Base-by-base conservation (phyloP, 805 yeast genomes). In the Zygosaccharomyces bailii region DNA sequence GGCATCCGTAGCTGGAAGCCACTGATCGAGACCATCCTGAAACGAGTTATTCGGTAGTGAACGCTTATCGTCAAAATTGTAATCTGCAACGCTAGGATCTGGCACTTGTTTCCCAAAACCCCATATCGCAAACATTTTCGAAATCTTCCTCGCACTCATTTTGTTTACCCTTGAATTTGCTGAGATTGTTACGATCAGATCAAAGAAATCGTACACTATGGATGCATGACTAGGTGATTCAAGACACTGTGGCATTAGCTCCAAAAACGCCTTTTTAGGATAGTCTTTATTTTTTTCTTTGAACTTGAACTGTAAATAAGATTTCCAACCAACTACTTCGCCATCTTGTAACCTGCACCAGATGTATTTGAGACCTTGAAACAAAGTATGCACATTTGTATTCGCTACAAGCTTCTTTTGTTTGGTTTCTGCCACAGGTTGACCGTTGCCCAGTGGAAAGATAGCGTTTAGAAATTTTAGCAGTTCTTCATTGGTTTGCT, bases 171-270 rank as follows among this genome's bases (percentile, higher is more conserved):
- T 84, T 2, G 95, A 80, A 64, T 87, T 85, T 7, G 95, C 79
- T 0, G 95, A 81, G 33, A 89, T 66, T 8, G 88, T 75, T 8
- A 87, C 85, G 34, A 90, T 67, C 27, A 89, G 72, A 58, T 89
- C 96, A 55, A 88, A 76, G 56, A 88, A 90, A 60, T 86, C 95
- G 61, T 86, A 86, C 4, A 86, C 91, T 4, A 90, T 86, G 1
- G 93, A 82, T 0, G 96, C 95, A 66, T 88, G 96, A 4, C 91
- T 83, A 2, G 93, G 87, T 0, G 93, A 82, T 2, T 84, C 76
- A 17, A 87, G 70, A 63, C 95, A 85, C 49, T 80, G 80, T 1
- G 96, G 96, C 87, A 89, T 85, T 45, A 84, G 77, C 40, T 82
- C 82, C 34, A 86, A 66, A 59, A 89, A 89, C 0, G 96, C 86